These are phyloP conservation scores for Vitis hybrid DNA, from an alignment of 177 flowering plant species.

Conservation along the genomic window DNA sequence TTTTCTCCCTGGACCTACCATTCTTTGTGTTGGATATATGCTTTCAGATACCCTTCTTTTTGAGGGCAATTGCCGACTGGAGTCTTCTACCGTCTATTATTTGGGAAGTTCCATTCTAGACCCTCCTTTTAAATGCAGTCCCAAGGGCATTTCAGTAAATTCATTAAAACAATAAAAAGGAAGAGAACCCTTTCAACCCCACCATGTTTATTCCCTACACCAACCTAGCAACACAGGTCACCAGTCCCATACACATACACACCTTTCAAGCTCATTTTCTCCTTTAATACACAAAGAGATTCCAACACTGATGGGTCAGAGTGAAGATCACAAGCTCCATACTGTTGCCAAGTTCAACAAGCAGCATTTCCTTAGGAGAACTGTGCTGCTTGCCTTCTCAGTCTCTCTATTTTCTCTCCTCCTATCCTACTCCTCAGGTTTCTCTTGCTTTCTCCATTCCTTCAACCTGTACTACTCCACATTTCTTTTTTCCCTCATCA, in stretches of 20 bases:
- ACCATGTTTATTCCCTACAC: neutral
- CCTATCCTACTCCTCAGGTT: constrained; percentile 24
- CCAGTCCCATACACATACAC: neutral
- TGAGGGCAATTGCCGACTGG: neutral
- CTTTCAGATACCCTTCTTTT: neutral
- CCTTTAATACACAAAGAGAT: neutral
- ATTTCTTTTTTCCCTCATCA: constrained; percentile 21
- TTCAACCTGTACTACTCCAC: constrained; percentile 24
- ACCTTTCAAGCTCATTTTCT: neutral
- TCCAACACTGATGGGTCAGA: constrained; percentile 2
- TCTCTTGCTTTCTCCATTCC: constrained; percentile 19
- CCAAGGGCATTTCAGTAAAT: too few species aligned
- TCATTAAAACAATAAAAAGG: too few species aligned
- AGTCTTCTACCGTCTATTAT: too few species aligned
- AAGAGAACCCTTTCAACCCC: too few species aligned
- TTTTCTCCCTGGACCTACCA: neutral
- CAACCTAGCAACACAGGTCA: too few species aligned
- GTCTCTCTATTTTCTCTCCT: constrained; percentile 32
- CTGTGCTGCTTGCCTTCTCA: constrained; percentile 24
- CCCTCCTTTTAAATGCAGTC: too few species aligned
- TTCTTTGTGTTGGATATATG: neutral
- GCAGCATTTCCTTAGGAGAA: constrained; percentile 12
- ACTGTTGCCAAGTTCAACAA: constrained; percentile 1
- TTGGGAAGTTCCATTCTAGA: too few species aligned
- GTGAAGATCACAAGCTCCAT: constrained; percentile 3